Evolutionary conservation across 495 filamentous ascomycete species (phyloP).

Genomic region (Evansstolkia leycettana): DNA sequence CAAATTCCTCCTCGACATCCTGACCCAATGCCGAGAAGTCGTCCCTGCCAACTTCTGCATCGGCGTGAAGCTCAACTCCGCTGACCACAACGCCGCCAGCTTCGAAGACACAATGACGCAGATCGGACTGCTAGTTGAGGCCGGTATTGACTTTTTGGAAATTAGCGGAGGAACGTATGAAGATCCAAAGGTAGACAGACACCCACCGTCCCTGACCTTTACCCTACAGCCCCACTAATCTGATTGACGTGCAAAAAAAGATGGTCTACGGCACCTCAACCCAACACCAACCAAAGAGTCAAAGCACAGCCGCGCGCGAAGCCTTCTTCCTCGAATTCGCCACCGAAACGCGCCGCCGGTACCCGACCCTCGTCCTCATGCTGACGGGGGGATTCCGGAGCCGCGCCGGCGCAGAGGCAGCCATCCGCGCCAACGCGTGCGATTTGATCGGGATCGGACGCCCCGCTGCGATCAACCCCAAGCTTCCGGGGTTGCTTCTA

Average conservation of each 20-base stretch:
- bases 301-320: constrained; percentile 37
- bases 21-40: constrained; percentile 25
- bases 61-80: constrained; percentile 52
- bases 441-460: constrained; percentile 46
- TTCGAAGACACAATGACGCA: constrained; percentile 41
- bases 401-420: constrained; percentile 39
- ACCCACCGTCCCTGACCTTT: background rate
- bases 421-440: constrained; percentile 39
- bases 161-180: constrained; percentile 48
- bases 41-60: constrained; percentile 39
- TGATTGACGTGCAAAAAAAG: too few relatives aligned
- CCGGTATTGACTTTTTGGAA: constrained; percentile 51
- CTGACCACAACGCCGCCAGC: constrained; percentile 35
- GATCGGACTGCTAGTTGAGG: constrained; percentile 35
- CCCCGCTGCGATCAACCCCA: constrained; percentile 37
- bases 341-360: constrained; percentile 25
- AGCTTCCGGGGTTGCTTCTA: constrained; percentile 36
- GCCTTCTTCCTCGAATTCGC: constrained; percentile 53
- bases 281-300: constrained; percentile 10
- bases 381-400: constrained; percentile 45
- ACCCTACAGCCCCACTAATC: background rate
- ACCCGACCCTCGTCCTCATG: constrained; percentile 35
- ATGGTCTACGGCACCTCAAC: constrained; percentile 14
- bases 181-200: constrained; percentile 29
- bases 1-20: constrained; percentile 35